A percentile compares a stretch with the other conserved stretches of the same genome.
These are phyloP conservation scores for Papilionanthe hybrid DNA, from an alignment of 116 monocot genomes.

Conservation along the genomic window DNA sequence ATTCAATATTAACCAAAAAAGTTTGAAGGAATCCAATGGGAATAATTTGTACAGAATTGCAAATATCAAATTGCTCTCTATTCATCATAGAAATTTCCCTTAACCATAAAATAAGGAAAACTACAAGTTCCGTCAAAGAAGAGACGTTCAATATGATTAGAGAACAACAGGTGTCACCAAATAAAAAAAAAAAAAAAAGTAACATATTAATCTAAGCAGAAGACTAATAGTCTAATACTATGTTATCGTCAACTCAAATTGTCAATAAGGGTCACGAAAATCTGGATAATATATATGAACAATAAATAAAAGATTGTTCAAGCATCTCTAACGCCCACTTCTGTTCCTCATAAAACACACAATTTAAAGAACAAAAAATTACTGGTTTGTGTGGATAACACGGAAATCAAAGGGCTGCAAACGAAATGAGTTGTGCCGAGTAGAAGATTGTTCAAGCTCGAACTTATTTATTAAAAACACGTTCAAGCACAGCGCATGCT, in stretches of 20 bases:
- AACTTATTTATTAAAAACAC: no score
- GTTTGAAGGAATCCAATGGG: not conserved
- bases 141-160: not conserved
- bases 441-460: no score
- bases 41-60: not conserved
- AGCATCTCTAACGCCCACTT: no score
- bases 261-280: not conserved
- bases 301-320: no score
- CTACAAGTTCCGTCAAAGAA: not conserved
- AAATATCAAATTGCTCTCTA: not conserved
- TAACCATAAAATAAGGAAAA: not conserved
- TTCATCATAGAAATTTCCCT: not conserved
- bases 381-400: no score
- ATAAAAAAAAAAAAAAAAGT: not conserved
- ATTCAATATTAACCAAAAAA: not conserved
- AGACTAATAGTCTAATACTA: not conserved
- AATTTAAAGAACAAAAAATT: no score
- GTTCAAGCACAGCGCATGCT: no score
- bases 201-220: not conserved
- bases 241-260: not conserved
- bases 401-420: no score
- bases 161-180: not conserved
- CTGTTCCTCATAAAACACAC: no score
- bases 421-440: no score
- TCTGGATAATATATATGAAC: no score